Base-by-base conservation (phyloP, 2,329 filamentous ascomycete genomes). In the Pezicula radicicola region DNA sequence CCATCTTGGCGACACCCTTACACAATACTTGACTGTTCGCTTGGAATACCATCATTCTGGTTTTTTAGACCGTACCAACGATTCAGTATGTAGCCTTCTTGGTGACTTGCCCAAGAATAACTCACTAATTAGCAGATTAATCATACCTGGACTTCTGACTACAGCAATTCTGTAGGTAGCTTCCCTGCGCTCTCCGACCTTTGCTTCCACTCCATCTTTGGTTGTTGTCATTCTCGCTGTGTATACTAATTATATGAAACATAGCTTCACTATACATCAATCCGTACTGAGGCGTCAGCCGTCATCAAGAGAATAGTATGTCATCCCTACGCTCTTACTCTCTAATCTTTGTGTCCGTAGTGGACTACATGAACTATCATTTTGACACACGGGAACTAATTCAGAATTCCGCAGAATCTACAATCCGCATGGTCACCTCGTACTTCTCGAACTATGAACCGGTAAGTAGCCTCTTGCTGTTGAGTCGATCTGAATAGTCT, bases 11-110 rank as follows among this genome's bases (percentile, higher is more conserved):
- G 70, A 73, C 48, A 69, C 70, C 3, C 65, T 65, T 18, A 72
- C 71, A 15, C 71, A 75, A 33, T 85, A 81, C 56, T 66, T 85
- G 46, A 72, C 72, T 3, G 69, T 85, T 15, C 70, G 70, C 18
- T 58, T 85, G 7, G 75, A 69, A 6, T 86, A 85, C 59, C 70
- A 71, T 2, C 80, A 85, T 59, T 80, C 82, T 0, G 77, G 73
- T 0, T 84, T 85, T 60, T 72, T 75, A 0, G 62, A 68, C 16
- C 63, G 64, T 19, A 62, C 52, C 8, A 51, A 42, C 21, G 42
- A 45, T 16, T 13, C n/a, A 10, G 27, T 27, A 9, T 16, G 15
- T 18, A n/a, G 4, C 21, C 27, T 25, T 10, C 21, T 28, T 16
- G n/a, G n/a, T 45, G 30, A 12, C 9, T 33, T 33, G 10, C 30